These are phyloP conservation scores for Basipetospora sp. DNA, from an alignment of 2,329 filamentous ascomycete genomes.

Conservation along the genomic window DNA sequence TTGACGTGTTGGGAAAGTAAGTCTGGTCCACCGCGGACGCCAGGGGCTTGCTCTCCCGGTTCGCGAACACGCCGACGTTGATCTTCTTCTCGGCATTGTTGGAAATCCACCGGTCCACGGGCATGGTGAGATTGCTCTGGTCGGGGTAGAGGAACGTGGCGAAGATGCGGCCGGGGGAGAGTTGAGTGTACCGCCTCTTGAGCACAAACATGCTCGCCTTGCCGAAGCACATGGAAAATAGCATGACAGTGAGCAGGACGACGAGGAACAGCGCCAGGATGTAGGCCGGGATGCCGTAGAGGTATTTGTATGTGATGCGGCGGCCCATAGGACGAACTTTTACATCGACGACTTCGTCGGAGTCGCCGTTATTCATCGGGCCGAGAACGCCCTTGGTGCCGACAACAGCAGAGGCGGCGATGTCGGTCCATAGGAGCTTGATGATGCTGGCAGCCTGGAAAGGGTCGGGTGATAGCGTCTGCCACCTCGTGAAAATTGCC, in stretches of 20 bases:
- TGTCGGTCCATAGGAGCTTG: constrained; percentile 30
- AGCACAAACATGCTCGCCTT: constrained; percentile 8
- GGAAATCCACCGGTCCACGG: neutral
- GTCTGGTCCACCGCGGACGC: too few relatives aligned
- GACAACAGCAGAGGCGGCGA: constrained; percentile 14
- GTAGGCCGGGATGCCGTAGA: constrained; percentile 11
- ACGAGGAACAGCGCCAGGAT: constrained; percentile 8
- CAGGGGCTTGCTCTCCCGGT: neutral
- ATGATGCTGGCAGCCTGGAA: constrained; percentile 20
- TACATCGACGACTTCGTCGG: constrained; percentile 7
- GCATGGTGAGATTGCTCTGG: constrained; percentile 1
- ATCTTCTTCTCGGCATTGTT: neutral
- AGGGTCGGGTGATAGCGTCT: constrained; percentile 17
- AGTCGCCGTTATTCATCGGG: constrained; percentile 8
- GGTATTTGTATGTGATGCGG: constrained; percentile 11
- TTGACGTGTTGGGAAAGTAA: too few relatives aligned
- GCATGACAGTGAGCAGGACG: constrained; percentile 7
- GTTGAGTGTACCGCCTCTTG: constrained; percentile 9
- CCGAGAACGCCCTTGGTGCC: constrained; percentile 12
- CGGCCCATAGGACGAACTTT: constrained; percentile 9
- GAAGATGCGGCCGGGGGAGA: constrained; percentile 10
- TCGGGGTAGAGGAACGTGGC: constrained; percentile 4
- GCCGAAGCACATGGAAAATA: constrained; percentile 6
- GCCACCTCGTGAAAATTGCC: constrained; percentile 26
- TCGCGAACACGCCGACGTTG: neutral